Evolutionary conservation across 768 basidiomycete species (phyloP), one percentile per base, ranked within the genome.

Genomic region (Cubamyces lactineus): DNA sequence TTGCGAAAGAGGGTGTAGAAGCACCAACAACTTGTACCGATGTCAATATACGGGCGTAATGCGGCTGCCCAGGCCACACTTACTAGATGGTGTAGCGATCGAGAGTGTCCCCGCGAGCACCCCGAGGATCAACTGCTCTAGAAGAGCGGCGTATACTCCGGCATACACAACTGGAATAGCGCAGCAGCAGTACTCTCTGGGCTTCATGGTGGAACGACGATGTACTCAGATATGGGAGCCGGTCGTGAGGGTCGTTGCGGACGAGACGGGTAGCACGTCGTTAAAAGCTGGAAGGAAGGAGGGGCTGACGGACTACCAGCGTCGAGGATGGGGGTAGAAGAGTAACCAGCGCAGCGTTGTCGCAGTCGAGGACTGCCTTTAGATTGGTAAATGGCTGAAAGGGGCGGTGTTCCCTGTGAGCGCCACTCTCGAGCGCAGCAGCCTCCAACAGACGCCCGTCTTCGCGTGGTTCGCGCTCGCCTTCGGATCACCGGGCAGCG

Each of bases 171-270:
- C 76, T 9, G 96, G 96, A 61, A 98, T 89, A 46, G 95, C 95
- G 69, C 91, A 93, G 74, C 94, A 97, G 71, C 94, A 97, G 71
- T 94, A 96, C 51, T 93, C 88, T 77, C 92, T 84, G 53, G 87
- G 76, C 73, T 87, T 90, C 88, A 91, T 89, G 71, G 34, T 59
- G 49, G 28, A 67, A 68, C 4, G 34, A 11, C 45, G 19, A 21
- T 24, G 13, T 13, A n/a, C 7, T 39, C 11, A 26, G 24, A 39
- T 17, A n/a, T 5, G 15, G 7, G 24, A 57, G 17, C 28, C 28
- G 46, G 42, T 55, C 59, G 60, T 62, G 28, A 66, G 24, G 30
- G 50, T 62, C 57, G 60, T 62, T 7, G 49, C 49, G 53, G 42
- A 24, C 15, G n/a, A 57, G 24, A 28, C 19, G 26, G 21, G 50